Conservation (phyloP, 257 asterid species). For the Ophiorrhiza pumila region DNA sequence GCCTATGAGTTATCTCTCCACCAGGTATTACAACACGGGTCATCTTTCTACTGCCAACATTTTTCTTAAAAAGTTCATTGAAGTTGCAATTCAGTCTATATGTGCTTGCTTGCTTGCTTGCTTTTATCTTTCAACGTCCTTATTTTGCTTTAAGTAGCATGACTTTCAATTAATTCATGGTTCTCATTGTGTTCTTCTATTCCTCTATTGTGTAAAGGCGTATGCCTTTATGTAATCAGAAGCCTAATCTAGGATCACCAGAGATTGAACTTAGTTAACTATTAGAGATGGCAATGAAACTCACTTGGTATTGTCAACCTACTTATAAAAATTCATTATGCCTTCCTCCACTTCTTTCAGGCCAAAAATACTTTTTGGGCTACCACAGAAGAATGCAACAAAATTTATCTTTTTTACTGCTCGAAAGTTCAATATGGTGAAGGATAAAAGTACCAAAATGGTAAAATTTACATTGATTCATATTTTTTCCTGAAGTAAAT, state of each 20-base stretch:
- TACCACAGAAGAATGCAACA: conserved; percentile 25
- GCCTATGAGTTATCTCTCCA: conserved; percentile 41
- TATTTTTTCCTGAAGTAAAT: not conserved
- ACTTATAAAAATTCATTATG: not conserved
- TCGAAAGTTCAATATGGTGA: conserved; percentile 38
- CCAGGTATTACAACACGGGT: conserved; percentile 53
- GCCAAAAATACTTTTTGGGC: conserved; percentile 32
- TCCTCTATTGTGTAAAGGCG: not conserved
- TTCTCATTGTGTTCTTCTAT: not conserved
- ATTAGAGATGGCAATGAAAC: not conserved
- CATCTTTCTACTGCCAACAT: not conserved
- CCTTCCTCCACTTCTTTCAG: conserved; percentile 54
- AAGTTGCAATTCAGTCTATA: not conserved
- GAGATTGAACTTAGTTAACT: not conserved
- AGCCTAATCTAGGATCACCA: not conserved
- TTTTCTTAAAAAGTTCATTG: not conserved
- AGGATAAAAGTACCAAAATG: conserved; percentile 54
- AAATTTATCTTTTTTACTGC: conserved; percentile 43
- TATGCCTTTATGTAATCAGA: not conserved
- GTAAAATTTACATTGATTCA: conserved; percentile 26
- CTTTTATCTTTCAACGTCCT: not conserved
- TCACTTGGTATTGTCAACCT: not conserved
- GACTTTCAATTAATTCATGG: too few relatives aligned
- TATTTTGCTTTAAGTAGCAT: not conserved
- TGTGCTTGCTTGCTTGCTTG: not conserved